Base-by-base conservation (phyloP, 495 filamentous ascomycete species). In the Lasiosphaeria ovina region DNA sequence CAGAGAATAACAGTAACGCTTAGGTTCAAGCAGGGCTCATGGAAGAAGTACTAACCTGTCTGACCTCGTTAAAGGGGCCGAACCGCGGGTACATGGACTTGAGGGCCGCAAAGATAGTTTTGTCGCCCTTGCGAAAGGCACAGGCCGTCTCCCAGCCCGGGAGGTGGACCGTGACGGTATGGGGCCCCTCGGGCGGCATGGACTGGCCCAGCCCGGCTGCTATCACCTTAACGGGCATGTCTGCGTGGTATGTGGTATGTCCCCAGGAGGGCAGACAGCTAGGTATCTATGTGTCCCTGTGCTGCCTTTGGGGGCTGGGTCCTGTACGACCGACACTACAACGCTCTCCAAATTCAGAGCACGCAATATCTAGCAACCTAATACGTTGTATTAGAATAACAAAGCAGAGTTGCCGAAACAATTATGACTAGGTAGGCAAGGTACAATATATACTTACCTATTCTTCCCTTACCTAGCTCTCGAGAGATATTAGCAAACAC, bases 1-100 rank as follows among this genome's bases (percentile, higher is more conserved):
- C 24, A 24, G 24, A 24, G 24, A 24, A 0, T 24, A 24, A 24
- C 24, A 24, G 24, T 24, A 24, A 24, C 24, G 24, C 24, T 24
- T 2, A 24, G 24, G 24, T 24, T 24, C 24, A 24, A 24, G 0
- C 24, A 24, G 24, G 24, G 24, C 24, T 24, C 24, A 3, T n/a
- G 24, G 0, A 24, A 32, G 36, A 3, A 12, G 31, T 0, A 16
- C 4, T 48, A 6, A 34, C 45, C 11, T 68, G 40, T 45, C 40
- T 59, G 31, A 45, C 65, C 49, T 72, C 56, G 14, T 61, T 54
- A 44, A 72, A 75, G 7, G 74, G 69, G 0, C 62, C 58, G 65
- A 81, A 79, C 2, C 77, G 65, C 4, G 79, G 79, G 63, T 80
- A 81, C 50, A 79, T 62, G 49, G 69, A 72, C 34, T 62, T 68